These are phyloP conservation scores for Cordyceps farinosa DNA, from an alignment of 2,329 filamentous ascomycete genomes.

Conservation along the genomic window DNA sequence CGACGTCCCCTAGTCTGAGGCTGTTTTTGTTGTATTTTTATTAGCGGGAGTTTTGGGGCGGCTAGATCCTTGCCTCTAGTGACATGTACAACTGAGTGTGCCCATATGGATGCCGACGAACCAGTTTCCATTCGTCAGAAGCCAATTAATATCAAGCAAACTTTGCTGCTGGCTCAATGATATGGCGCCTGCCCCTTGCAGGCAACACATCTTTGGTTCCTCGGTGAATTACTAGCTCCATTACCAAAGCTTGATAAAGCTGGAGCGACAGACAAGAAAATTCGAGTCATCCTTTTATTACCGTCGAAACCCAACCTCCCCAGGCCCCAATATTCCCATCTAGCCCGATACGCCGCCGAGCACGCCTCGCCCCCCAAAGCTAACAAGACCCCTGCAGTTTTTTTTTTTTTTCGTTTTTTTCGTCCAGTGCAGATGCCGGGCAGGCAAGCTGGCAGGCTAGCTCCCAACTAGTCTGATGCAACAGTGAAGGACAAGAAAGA, in stretches of 20 bases:
- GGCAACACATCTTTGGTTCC: not conserved
- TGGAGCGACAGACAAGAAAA: not conserved
- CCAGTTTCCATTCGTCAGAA: not conserved
- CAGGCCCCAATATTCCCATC: slow-evolving; percentile 10
- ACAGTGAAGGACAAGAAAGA: not conserved
- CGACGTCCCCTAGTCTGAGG: not conserved
- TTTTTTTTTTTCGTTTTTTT: slow-evolving; percentile 5
- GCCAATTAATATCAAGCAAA: not conserved
- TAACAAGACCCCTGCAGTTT: slow-evolving; percentile 11
- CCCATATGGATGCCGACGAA: not conserved
- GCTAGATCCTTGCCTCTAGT: slow-evolving; percentile 7
- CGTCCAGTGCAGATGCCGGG: not conserved
- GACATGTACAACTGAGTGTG: not conserved
- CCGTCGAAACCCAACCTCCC: not conserved
- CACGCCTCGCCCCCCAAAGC: not conserved
- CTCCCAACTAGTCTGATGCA: not conserved
- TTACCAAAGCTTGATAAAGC: not conserved
- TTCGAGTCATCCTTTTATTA: not conserved
- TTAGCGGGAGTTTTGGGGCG: not conserved
- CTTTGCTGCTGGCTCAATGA: not conserved
- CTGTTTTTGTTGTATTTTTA: not conserved
- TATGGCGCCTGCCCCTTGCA: not conserved
- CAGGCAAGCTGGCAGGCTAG: slow-evolving; percentile 1
- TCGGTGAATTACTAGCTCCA: not conserved
- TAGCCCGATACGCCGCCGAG: slow-evolving; percentile 7